These are phyloP conservation scores for Panicum miliaceum DNA, from an alignment of 176 grass and related monocot genomes.

Conservation along the genomic window DNA sequence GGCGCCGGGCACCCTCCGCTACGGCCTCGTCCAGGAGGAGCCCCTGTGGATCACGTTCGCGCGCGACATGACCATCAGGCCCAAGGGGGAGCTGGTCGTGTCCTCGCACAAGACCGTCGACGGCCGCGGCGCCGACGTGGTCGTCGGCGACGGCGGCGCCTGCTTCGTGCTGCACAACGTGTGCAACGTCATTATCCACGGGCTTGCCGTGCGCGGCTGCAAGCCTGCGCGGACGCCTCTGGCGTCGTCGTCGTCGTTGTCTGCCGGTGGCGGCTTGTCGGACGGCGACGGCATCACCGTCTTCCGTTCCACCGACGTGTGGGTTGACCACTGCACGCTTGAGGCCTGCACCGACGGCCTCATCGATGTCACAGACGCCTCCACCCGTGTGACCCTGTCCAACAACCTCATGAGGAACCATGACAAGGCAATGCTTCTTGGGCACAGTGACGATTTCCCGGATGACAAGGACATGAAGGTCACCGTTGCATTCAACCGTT, in stretches of 20 bases:
- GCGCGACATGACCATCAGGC: constrained; percentile 47
- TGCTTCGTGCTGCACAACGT: constrained; percentile 36
- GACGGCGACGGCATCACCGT: constrained; percentile 49
- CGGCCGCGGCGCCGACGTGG: constrained; percentile 48
- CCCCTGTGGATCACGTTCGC: constrained; percentile 62
- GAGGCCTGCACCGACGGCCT: constrained; percentile 55
- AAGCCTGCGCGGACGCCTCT: constrained; percentile 5
- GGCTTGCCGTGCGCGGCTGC: constrained; percentile 48
- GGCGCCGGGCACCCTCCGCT: constrained; percentile 45
- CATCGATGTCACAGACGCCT: constrained; percentile 39
- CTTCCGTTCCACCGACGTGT: constrained; percentile 30
- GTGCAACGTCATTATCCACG: constrained; percentile 55
- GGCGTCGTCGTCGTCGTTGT: too few species aligned
- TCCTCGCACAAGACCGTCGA: constrained; percentile 58
- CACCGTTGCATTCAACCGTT: constrained; percentile 61
- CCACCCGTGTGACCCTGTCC: constrained; percentile 44
- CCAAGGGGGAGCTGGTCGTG: constrained; percentile 35
- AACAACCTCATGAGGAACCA: constrained; percentile 50
- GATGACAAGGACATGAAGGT: constrained; percentile 53
- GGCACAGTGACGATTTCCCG: constrained; percentile 46
- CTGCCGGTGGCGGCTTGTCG: not conserved
- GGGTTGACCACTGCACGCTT: constrained; percentile 56
- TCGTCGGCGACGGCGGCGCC: constrained; percentile 48
- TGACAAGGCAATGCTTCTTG: constrained; percentile 57
- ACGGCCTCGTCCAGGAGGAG: constrained; percentile 47